phyloP scores from a whole-genome alignment of 176 grass and related monocot genomes.

The Aegilops speltoides region DNA sequence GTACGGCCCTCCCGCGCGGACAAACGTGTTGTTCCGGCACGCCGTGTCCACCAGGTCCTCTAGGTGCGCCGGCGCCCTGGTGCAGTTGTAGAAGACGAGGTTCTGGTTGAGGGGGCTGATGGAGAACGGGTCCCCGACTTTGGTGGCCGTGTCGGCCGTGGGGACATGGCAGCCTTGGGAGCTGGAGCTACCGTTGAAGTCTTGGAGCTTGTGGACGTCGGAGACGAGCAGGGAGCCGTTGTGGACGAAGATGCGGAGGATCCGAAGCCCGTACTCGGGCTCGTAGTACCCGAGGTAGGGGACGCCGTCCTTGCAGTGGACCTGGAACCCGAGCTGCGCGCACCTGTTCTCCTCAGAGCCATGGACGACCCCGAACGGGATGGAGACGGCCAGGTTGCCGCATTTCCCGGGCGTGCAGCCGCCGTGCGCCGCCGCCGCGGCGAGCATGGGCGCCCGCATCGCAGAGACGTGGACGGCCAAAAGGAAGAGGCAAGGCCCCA shows the following conservation, averaged over 20 bases:
- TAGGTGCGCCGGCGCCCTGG: accelerated
- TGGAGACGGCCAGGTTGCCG: neutral
- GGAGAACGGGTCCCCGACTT: accelerated
- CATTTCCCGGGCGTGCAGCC: neutral
- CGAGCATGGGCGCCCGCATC: too few species aligned
- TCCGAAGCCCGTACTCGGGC: accelerated
- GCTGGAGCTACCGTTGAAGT: accelerated
- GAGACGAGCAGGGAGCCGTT: slow-evolving; percentile 2
- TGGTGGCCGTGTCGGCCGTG: neutral
- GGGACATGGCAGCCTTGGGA: neutral
- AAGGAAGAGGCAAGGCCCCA: neutral
- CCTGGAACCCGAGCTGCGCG: neutral
- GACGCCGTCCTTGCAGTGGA: accelerated
- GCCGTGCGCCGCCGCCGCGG: too few species aligned
- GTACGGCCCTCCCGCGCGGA: neutral
- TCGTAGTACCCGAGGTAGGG: neutral
- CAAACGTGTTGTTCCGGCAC: neutral
- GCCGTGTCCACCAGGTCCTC: neutral
- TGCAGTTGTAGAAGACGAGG: slow-evolving; percentile 38
- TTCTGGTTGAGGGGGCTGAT: neutral
- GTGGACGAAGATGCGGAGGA: slow-evolving; percentile 17
- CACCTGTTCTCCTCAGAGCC: neutral
- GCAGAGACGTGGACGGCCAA: too few species aligned
- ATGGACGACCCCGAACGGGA: neutral
- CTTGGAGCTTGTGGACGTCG: neutral